Evolutionary conservation across 2,329 filamentous ascomycete genomes (phyloP).

Genomic region (Exophiala aquamarina): DNA sequence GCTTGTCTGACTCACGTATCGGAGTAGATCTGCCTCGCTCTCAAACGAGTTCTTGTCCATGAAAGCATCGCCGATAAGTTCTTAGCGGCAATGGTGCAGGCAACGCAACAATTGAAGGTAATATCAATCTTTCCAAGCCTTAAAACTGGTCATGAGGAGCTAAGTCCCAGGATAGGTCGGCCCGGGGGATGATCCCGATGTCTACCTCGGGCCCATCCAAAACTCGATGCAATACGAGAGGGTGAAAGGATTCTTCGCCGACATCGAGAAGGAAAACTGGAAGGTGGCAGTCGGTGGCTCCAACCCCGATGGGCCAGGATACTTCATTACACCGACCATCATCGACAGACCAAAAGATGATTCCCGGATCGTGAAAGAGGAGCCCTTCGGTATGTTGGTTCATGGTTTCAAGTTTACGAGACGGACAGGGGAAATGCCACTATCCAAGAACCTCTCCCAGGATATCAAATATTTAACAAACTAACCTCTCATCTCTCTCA

Average conservation of each 20-base stretch:
- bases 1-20: neutral
- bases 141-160: no score
- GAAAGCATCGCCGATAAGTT: constrained; percentile 52
- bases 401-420: neutral
- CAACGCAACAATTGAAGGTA: constrained; percentile 26
- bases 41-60: constrained; percentile 59
- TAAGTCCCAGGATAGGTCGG: constrained; percentile 2
- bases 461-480: constrained; percentile 61
- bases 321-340: constrained; percentile 59
- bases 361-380: constrained; percentile 56
- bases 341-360: constrained; percentile 57
- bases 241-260: constrained; percentile 56
- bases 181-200: constrained; percentile 38
- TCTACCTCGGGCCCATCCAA: constrained; percentile 61
- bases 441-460: constrained; percentile 55
- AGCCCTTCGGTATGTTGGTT: constrained; percentile 47
- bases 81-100: constrained; percentile 44
- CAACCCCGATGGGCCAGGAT: constrained; percentile 44
- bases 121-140: no score
- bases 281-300: constrained; percentile 53
- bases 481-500: no score
- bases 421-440: no score
- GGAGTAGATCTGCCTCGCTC: constrained; percentile 47
- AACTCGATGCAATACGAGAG: constrained; percentile 65
- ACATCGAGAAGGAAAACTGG: constrained; percentile 55